Evolutionary conservation across 1,284 basidiomycete genomes (phyloP).

Genomic region (Rhizoctonia solani): DNA sequence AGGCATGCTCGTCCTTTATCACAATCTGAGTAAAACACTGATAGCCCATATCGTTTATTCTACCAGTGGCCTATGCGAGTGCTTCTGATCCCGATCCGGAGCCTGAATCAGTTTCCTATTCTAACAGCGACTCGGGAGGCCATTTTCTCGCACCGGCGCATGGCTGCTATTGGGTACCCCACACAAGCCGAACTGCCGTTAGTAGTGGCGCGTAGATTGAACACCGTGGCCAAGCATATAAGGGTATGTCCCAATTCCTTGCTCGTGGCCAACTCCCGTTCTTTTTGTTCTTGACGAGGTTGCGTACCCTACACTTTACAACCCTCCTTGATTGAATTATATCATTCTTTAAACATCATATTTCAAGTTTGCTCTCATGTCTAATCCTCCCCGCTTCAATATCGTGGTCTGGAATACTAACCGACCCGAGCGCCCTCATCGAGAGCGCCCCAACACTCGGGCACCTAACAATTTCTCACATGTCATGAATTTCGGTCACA

Average conservation of each 20-base stretch:
- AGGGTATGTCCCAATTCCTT: background rate
- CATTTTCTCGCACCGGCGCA: conserved; percentile 2
- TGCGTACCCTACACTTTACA: conserved; percentile 2
- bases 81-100: background rate
- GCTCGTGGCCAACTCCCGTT: background rate
- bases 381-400: conserved; percentile 7
- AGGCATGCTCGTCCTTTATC: background rate
- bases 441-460: background rate
- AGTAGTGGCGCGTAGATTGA: conserved; percentile 6
- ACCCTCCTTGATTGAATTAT: background rate
- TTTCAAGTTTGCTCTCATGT: background rate
- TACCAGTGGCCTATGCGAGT: background rate
- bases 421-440: conserved; percentile 18
- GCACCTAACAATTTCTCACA: conserved; percentile 3
- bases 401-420: conserved; percentile 28
- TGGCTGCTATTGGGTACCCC: conserved; percentile 5
- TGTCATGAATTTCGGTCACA: background rate
- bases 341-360: background rate
- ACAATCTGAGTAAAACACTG: background rate
- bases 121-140: background rate
- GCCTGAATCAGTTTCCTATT: background rate
- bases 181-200: conserved; percentile 5
- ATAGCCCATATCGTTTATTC: background rate
- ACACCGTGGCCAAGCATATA: conserved; percentile 7
- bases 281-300: too few species aligned